These are phyloP conservation scores for Canariomyces notabilis DNA, from an alignment of 2,329 filamentous ascomycete genomes.

Conservation along the genomic window DNA sequence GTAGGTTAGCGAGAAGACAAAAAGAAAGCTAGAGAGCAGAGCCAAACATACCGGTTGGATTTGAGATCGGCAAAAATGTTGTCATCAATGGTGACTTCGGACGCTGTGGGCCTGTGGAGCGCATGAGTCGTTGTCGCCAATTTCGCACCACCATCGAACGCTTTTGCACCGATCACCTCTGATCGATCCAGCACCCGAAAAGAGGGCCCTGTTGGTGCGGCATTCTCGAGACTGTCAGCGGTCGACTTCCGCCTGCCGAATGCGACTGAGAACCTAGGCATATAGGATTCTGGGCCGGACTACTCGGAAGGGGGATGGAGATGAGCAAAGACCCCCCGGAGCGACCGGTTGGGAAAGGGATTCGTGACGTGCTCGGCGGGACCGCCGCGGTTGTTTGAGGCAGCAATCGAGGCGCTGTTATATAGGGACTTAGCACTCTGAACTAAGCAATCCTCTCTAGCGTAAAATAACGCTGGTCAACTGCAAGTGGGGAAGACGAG, in stretches of 20 bases:
- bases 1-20: constrained; percentile 5
- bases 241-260: constrained; percentile 58
- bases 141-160: constrained; percentile 47
- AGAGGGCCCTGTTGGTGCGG: constrained; percentile 44
- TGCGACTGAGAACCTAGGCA: constrained; percentile 58
- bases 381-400: neutral
- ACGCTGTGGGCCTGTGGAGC: constrained; percentile 36
- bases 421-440: neutral
- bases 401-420: too few species aligned
- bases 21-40: neutral
- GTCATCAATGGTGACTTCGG: constrained; percentile 40
- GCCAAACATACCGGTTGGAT: constrained; percentile 47
- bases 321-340: neutral
- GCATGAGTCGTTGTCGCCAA: constrained; percentile 36
- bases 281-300: constrained; percentile 36
- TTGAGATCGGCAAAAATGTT: constrained; percentile 57
- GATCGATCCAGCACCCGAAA: constrained; percentile 55
- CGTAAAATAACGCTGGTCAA: too few species aligned
- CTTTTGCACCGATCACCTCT: constrained; percentile 41
- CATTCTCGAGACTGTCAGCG: constrained; percentile 52
- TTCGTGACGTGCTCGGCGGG: neutral
- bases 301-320: neutral
- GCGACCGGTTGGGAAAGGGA: neutral
- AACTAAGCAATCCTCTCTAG: too few species aligned
- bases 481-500: neutral